Base-by-base conservation (phyloP, 129 eudicot species). In the Dittrichia graveolens region DNA sequence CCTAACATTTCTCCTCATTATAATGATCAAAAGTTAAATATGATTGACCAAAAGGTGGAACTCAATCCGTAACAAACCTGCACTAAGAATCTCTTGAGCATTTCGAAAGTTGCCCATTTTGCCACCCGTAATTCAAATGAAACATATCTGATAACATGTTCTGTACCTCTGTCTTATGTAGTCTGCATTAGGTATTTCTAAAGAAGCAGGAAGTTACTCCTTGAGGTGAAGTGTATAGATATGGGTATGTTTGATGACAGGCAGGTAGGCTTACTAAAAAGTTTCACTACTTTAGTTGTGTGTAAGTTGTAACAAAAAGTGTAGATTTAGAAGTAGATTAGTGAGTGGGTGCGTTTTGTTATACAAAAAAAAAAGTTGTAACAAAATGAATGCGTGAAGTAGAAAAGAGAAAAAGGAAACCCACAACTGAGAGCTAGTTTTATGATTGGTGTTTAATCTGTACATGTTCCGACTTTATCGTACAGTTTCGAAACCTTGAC, bases 151-250 rank as follows among this genome's bases (percentile, higher is more conserved):
- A 78, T 42, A 70, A 2, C 4, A 10, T 43, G 50, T 52, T 62
- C 55, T n/a, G n/a, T n/a, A n/a, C n/a, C n/a, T 62, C 55, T 71
- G 8, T 78, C 15, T 37, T 61, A 15, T 78, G 49, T 64, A 78
- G 82, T 71, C 82, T 43, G 72, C 77, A 53, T 67, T 78, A 43
- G 82, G 77, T 44, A 48, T 71, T 15, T 52, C 77, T 11, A 52
- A 71, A 62, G 77, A 78, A 63, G 72, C 65, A 16, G 61, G 63
- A 41, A 64, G 82, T 47, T 34, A 63, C 7, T 50, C 71, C 72
- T 52, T 63, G 31, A 78, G 73, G 72, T 71, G 52, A 78, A 78
- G 66, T 78, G 82, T 78, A 78, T 41, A 78, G 77, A 78, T 49
- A 53, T 34, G n/a, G 46, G 62, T 70, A 41, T 37, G 72, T 52